A percentile compares a stretch with the other conserved stretches of the same genome.
Conservation (phyloP, 176 grass and related monocot species). For the Ananas comosus region DNA sequence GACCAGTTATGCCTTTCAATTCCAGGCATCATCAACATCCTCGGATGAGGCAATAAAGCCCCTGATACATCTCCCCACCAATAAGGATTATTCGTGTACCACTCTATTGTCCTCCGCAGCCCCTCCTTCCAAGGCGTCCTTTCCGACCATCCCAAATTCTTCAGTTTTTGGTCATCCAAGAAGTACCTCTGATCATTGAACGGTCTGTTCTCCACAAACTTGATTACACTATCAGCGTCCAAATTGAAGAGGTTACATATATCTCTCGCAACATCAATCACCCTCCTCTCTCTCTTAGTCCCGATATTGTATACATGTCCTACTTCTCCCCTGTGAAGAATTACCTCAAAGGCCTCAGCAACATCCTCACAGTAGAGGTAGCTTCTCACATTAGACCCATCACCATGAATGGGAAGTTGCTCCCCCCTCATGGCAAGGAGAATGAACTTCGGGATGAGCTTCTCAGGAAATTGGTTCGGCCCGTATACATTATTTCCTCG, state of each 20-base stretch:
- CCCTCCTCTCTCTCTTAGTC: constrained; percentile 16
- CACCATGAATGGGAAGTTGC: constrained; percentile 65
- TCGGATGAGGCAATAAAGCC: constrained; percentile 61
- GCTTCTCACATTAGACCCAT: constrained; percentile 66
- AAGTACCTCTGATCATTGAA: constrained; percentile 90
- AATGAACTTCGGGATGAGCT: constrained; percentile 79
- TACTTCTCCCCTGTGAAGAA: constrained; percentile 74
- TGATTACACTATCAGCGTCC: constrained; percentile 35
- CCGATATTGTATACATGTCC: neutral
- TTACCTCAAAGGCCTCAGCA: constrained; percentile 66
- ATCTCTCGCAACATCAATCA: constrained; percentile 69
- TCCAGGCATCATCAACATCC: constrained; percentile 67
- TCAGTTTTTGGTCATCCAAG: constrained; percentile 70
- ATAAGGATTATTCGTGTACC: constrained; percentile 64
- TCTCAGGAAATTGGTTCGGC: constrained; percentile 73
- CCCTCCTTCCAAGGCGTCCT: constrained; percentile 61
- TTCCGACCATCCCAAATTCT: constrained; percentile 69
- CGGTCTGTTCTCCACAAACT: constrained; percentile 58
- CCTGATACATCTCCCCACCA: constrained; percentile 74
- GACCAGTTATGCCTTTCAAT: constrained; percentile 41
- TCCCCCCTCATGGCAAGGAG: constrained; percentile 53
- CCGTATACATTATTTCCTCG: constrained; percentile 80
- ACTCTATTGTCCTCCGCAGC: constrained; percentile 60
- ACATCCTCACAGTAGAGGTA: constrained; percentile 78
- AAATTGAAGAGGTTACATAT: constrained; percentile 59